Evolutionary conservation across 768 basidiomycete species (phyloP).

Genomic region (Serendipita sp.): DNA sequence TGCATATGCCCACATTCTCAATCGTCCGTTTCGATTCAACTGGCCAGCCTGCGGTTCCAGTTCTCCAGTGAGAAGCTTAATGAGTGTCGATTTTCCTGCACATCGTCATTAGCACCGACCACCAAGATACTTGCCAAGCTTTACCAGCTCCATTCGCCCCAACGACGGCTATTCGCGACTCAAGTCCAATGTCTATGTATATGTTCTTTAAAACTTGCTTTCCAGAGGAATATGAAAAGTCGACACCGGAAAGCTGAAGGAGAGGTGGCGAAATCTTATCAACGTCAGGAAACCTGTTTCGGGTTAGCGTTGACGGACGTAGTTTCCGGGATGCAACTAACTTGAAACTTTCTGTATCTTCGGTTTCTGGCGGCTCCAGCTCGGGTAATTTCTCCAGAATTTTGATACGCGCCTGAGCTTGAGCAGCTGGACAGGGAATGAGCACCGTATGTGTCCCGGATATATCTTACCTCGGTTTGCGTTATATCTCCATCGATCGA

Average conservation of each 20-base stretch:
- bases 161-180: conserved; percentile 87
- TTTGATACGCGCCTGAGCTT: conserved; percentile 65
- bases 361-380: conserved; percentile 78
- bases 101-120: neutral
- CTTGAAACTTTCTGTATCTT: conserved; percentile 89
- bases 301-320: neutral
- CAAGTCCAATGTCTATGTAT: conserved; percentile 86
- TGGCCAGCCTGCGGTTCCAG: conserved; percentile 60
- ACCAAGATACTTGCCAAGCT: conserved; percentile 7
- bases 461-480: conserved; percentile 57
- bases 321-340: conserved; percentile 18
- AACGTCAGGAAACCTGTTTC: conserved; percentile 63
- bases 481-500: conserved; percentile 96
- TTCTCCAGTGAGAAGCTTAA: conserved; percentile 83
- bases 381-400: conserved; percentile 82
- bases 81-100: conserved; percentile 96
- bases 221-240: conserved; percentile 72
- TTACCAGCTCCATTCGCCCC: conserved; percentile 25
- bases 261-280: conserved; percentile 96
- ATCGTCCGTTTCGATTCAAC: conserved; percentile 77
- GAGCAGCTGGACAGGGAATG: conserved; percentile 43
- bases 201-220: conserved; percentile 61
- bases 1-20: conserved; percentile 51
- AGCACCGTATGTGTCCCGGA: conserved; percentile 5
- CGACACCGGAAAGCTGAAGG: conserved; percentile 78